A percentile compares a stretch with the other conserved stretches of the same genome.
phyloP scores from a whole-genome alignment of 257 asterid genomes.

The Phtheirospermum japonicum region DNA sequence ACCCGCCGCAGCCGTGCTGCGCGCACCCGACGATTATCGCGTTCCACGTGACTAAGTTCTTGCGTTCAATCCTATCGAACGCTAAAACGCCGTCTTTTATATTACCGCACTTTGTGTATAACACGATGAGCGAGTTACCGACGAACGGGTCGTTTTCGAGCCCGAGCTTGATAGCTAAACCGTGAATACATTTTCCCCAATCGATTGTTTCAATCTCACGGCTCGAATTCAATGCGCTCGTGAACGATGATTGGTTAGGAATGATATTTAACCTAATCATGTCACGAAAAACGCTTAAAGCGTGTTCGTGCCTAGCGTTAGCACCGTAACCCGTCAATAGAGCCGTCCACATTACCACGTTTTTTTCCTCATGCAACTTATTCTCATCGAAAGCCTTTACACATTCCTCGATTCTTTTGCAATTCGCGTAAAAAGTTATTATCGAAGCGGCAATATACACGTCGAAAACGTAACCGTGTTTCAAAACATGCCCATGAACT shows the following conservation, averaged over 20 bases:
- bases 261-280: slow-evolving; percentile 58
- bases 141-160: slow-evolving; percentile 55
- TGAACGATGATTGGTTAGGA: slow-evolving; percentile 84
- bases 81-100: slow-evolving; percentile 48
- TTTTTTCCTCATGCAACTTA: slow-evolving; percentile 30
- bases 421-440: slow-evolving; percentile 68
- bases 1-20: slow-evolving; percentile 66
- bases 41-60: slow-evolving; percentile 87
- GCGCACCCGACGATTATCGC: slow-evolving; percentile 82
- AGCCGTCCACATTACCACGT: slow-evolving; percentile 89
- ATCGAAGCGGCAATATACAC: slow-evolving; percentile 55
- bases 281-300: slow-evolving; percentile 45
- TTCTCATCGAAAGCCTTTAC: slow-evolving; percentile 50
- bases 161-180: slow-evolving; percentile 63
- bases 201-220: slow-evolving; percentile 56
- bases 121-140: slow-evolving; percentile 76
- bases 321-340: slow-evolving; percentile 74
- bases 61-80: slow-evolving; percentile 47
- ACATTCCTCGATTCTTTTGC: slow-evolving; percentile 49
- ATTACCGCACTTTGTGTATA: slow-evolving; percentile 63
- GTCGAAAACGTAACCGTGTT: slow-evolving; percentile 57
- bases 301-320: slow-evolving; percentile 54
- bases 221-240: slow-evolving; percentile 77
- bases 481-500: slow-evolving; percentile 53
- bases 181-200: slow-evolving; percentile 63